Base-by-base conservation (phyloP, 2,329 filamentous ascomycete genomes). In the Pseudogymnoascus sp. region DNA sequence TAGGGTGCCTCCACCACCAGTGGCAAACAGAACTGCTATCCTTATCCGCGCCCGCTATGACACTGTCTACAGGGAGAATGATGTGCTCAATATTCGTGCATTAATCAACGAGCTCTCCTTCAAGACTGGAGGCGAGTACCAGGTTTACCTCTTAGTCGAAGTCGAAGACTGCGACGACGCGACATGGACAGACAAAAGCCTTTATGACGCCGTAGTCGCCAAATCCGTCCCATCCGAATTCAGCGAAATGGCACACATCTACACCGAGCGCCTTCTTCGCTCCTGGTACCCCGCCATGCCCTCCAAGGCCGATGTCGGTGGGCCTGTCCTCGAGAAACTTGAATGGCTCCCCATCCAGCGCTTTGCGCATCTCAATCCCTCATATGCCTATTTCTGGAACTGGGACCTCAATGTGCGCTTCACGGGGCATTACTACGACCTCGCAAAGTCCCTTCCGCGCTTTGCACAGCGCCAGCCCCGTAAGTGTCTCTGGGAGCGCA, bases 391-490 rank as follows among this genome's bases (percentile, higher is more conserved):
- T 69, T 81, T 63, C 58, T 69, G 67, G 67, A 67, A 69, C 18
- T 95, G 90, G 89, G 91, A 95, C 72, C 89, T 91, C 76, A 90
- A 95, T 71, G 86, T 88, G 33, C 83, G 91, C 58, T 88, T 89
- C 70, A 91, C 87, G 0, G 90, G 90, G 7, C 89, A 95, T 66
- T 87, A 92, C 75, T 93, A 93, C 74, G 88, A 93, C 68, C 84
- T 93, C 67, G 83, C 91, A 45, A 82, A 88, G 67, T 86, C 86
- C 65, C 75, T 91, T 6, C 75, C 77, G 21, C 74, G 80, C 1
- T 91, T 90, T 76, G 83, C 83, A 25, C 82, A 81, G 73, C 81
- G 80, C 65, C 88, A 91, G 73, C 88, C 88, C 7, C 83, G 88
- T 63, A 87, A 87, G 69, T 87, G 87, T 3, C 75, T 90, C 5